Conservation (phyloP, 179 eudicot genomes). For the Pouteria campechiana region DNA sequence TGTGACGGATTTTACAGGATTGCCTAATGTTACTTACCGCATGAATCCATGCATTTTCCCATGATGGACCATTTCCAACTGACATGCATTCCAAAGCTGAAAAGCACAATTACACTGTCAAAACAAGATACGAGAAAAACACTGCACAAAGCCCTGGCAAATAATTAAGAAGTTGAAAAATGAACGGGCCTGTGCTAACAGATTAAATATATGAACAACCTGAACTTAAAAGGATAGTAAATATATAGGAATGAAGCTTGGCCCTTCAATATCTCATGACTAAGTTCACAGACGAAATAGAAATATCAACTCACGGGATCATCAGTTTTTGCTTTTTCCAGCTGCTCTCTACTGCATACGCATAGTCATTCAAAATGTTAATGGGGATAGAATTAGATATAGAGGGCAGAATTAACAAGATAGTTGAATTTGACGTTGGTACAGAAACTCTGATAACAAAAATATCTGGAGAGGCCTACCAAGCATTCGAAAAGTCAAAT, state of each 20-base stretch:
- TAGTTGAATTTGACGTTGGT: too few relatives aligned
- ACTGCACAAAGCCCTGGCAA: neutral
- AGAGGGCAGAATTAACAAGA: too few relatives aligned
- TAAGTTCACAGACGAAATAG: neutral
- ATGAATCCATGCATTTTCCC: conserved; percentile 99
- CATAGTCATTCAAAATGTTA: too few relatives aligned
- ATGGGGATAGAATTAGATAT: too few relatives aligned
- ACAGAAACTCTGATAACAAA: too few relatives aligned
- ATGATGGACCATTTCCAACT: conserved; percentile 78
- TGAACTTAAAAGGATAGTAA: neutral
- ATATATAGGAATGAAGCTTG: too few relatives aligned
- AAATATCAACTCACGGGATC: conserved; percentile 65
- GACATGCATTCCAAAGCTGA: conserved; percentile 99
- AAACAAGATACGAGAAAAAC: neutral
- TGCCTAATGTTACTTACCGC: conserved; percentile 76
- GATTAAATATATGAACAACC: neutral
- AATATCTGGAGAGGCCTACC: too few relatives aligned
- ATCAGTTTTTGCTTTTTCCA: conserved; percentile 94
- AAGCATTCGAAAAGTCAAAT: too few relatives aligned
- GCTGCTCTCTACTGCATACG: conserved; percentile 69
- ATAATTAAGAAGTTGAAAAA: too few relatives aligned
- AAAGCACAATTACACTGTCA: conserved; percentile 7
- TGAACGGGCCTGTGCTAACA: too few relatives aligned
- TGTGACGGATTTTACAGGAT: too few relatives aligned
- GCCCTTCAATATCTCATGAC: neutral